Evolutionary conservation across 129 eudicot species (phyloP), one percentile per base, ranked within the genome.

Genomic region (Mikania micrantha): DNA sequence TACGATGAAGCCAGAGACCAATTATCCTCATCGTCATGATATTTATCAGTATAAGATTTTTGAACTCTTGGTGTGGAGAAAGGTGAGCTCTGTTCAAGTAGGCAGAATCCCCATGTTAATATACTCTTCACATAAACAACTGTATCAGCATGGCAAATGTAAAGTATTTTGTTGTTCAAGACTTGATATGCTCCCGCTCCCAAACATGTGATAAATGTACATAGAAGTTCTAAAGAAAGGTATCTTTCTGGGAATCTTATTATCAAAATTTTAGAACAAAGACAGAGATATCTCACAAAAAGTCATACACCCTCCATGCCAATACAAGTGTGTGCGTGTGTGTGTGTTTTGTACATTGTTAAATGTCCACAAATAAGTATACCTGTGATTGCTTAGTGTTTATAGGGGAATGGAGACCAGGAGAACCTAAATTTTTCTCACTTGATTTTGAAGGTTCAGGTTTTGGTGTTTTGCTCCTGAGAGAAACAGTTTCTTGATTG

Each of bases 1-100:
- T 92, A 92, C 98, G 98, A 92, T 68, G 98, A 92, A 79, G 98
- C 88, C 78, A 88, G 17, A 15, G 98, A 92, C 88, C 88, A 88
- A 50, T 82, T 86, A 70, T 92, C 98, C 34, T 88, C 96, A 44
- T 92, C 96, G 16, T 92, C 95, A 22, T 40, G 82, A 80, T 73
- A 73, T 69, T 74, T 84, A 78, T 66, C 73, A 9, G 53, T 49
- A 4, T 71, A 60, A 35, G 79, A 62, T 54, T 60, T 78, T 53
- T 49, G 78, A 44, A 54, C 60, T 83, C 90, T 88, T 77, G 75
- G 84, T 53, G 85, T 38, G 17, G 41, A 16, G 59, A 60, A 71
- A 64, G 84, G 85, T 50, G 84, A 64, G 61, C 59, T 71, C 59
- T 74, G 80, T 50, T 61, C 66, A 61, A 62, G 53, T 63, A 64